A percentile compares a stretch with the other conserved stretches of the same genome.
These are phyloP conservation scores for Hygrophorus pudorinus DNA, from an alignment of 768 basidiomycete genomes.

Conservation along the genomic window DNA sequence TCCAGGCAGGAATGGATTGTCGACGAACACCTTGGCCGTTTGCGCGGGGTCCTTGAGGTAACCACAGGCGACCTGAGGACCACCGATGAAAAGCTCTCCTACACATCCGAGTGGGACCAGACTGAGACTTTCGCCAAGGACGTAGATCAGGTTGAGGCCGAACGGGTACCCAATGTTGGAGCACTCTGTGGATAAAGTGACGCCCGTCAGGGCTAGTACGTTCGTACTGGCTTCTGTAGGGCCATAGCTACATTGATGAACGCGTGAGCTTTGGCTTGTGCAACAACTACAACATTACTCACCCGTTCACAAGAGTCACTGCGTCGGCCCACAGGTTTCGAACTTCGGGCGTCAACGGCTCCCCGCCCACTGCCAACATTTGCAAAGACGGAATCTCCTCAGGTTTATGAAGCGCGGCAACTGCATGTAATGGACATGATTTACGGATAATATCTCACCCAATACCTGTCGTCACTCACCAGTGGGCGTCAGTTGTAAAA, in stretches of 20 bases:
- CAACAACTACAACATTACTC: background rate
- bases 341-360: slow-evolving; percentile 1
- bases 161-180: slow-evolving; percentile 1
- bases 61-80: too few species aligned
- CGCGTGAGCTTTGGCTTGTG: background rate
- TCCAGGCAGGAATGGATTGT: too few species aligned
- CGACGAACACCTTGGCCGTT: too few species aligned
- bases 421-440: background rate
- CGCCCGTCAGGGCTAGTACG: background rate
- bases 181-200: background rate
- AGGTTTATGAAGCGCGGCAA: background rate
- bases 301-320: slow-evolving; percentile 1
- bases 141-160: background rate
- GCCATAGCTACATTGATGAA: background rate
- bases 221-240: slow-evolving; percentile 1
- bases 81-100: too few species aligned
- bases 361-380: background rate
- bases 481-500: background rate
- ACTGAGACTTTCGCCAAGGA: background rate
- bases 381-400: slow-evolving; percentile 1
- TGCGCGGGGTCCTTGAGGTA: too few species aligned
- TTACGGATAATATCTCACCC: background rate
- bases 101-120: slow-evolving; percentile 1
- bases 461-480: background rate
- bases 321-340: slow-evolving; percentile 1